Base-by-base conservation (phyloP, 2,329 filamentous ascomycete species). In the Verticillium klebahnii region DNA sequence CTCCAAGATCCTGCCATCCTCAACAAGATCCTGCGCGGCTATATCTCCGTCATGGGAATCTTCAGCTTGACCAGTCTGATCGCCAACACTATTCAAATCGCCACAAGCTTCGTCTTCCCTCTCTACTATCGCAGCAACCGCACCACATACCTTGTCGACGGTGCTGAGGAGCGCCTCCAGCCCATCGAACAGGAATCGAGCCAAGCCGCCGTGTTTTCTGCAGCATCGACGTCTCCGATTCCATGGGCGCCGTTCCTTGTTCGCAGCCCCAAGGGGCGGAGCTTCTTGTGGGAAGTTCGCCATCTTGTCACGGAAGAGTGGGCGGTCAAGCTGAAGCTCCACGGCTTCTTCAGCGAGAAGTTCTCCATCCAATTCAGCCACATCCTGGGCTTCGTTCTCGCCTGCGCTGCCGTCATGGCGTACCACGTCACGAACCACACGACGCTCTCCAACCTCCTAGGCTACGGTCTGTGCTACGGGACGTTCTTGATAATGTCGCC, bases 401-500 rank as follows among this genome's bases (percentile, higher is more conserved):
- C 86, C 1, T 69, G 89, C 11, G 73, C 78, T 17, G 80, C 83
- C 7, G 80, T 83, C 1, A 78, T 89, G 23, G 73, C 81, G 7
- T 94, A 93, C 74, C 89, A 91, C 69, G 89, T 89, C 76, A 91
- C 78, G 1, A 72, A 75, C 1, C 81, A 80, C 59, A 71, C 74
- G 0, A 66, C 86, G 68, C 75, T 97, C 40, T 94, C 92, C 56
- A 98, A 98, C 71, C 77, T 96, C 39, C 84, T 97, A 69, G 93
- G 92, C 0, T 92, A 94, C 67, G 90, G 89, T 6, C 92, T 97
- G 77, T 93, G 89, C 67, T 97, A 98, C 70, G 85, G 86, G 8
- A 87, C 91, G 4, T 82, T 97, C 61, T 86, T 94, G 68, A 78
- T 96, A 60, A 86, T 98, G 79, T 96, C 93, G 1, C 93, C 93